phyloP scores from a whole-genome alignment of 208 protist species.

The Leishmania guyanensis region DNA sequence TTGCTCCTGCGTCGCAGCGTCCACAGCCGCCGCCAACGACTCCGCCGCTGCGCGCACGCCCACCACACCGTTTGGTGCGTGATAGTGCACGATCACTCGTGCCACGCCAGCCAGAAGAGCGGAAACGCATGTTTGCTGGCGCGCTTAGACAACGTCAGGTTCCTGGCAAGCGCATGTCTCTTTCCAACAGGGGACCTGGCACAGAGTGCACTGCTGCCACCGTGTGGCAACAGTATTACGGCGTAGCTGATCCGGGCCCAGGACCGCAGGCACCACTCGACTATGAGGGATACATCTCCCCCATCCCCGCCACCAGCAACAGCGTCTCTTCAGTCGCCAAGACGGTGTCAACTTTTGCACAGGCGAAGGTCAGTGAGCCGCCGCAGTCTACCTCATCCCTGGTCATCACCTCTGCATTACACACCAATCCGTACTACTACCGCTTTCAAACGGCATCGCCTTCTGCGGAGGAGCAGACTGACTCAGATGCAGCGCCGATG shows the following conservation, averaged over 20 bases:
- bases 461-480: background rate
- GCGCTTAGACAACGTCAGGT: background rate
- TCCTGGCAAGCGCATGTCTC: conserved; percentile 7
- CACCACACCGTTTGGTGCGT: conserved; percentile 3
- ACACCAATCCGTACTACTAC: conserved; percentile 4
- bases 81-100: background rate
- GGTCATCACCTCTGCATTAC: background rate
- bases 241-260: background rate
- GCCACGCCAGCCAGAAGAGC: background rate
- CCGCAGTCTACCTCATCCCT: background rate
- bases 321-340: background rate
- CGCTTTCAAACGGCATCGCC: background rate
- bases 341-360: background rate
- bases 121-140: background rate
- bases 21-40: background rate
- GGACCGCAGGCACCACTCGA: background rate
- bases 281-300: background rate
- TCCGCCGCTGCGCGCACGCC: background rate
- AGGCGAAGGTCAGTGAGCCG: background rate
- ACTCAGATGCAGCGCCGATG: background rate
- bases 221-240: background rate
- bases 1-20: background rate
- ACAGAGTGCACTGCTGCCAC: background rate
- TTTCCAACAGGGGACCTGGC: conserved; percentile 1
- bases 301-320: background rate